Base-by-base conservation (phyloP, 768 basidiomycete species). In the Boletus subparvulus region DNA sequence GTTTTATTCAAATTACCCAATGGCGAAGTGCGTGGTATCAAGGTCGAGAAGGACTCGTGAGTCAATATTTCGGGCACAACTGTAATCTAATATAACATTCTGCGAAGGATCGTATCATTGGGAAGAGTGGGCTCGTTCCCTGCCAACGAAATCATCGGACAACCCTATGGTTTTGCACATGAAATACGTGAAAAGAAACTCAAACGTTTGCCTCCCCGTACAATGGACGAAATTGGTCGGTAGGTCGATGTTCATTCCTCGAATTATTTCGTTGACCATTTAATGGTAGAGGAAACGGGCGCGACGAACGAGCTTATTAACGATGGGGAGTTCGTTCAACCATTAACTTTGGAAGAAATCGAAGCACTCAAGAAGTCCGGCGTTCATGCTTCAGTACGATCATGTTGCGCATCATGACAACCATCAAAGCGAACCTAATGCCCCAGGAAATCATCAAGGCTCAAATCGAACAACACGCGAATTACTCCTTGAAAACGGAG, bases 251-350 rank as follows among this genome's bases (percentile, higher is more conserved):
- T 51, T 53, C 50, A 14, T 58, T 7, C 39, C 13, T 47, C 8
- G 47, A 47, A 30, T 52, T 9, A 11, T 51, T 47, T 30, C 28
- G 21, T 39, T 58, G 11, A 70, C 17, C 17, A 32, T 50, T 16
- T 10, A 11, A 17, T 37, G 37, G 11, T 63, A 96, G 96, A 95
- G 85, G 96, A 98, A 66, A 98, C 95, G 13, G 89, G 90, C 50
- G 96, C 95, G 2, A 99, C 94, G 4, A 99, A 99, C 65, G 94
- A 99, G 66, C 80, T 94, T 4, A 99, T 99, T 24, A 89, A 90
- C 64, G 94, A 96, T 59, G 89, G 86, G 3, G 81, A 86, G 65
- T 83, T 85, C 51, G 88, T 94, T 1, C 92, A 96, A 61, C 88
- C 92, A 30, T 73, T 98, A 56, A 90, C 90, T 3, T 71, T 84